Percentiles rank a stretch among this genome's conserved stretches.
Conservation (phyloP, 257 asterid species). For the Capsicum chinense region DNA sequence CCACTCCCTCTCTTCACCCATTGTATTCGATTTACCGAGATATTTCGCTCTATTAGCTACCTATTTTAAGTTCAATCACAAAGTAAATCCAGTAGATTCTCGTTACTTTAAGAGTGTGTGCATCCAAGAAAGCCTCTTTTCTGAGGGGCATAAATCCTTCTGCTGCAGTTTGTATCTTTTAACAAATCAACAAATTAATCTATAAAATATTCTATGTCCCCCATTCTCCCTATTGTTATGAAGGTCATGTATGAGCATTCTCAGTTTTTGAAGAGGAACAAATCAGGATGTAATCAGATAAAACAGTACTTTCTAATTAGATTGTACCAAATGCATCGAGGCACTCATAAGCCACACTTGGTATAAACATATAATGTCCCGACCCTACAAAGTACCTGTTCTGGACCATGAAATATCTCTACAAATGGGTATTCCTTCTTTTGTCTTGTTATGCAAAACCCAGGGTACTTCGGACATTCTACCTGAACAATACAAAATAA, state of each 20-base stretch:
- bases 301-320: background rate
- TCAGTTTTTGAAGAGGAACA: background rate
- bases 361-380: background rate
- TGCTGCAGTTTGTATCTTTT: background rate
- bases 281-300: constrained; percentile 5
- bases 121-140: background rate
- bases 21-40: background rate
- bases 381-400: constrained; percentile 55
- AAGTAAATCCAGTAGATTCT: background rate
- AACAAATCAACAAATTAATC: too few species aligned
- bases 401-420: constrained; percentile 86
- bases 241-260: background rate
- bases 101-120: background rate
- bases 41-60: background rate
- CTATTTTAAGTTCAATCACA: background rate
- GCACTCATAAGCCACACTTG: background rate
- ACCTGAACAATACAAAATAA: constrained; percentile 51
- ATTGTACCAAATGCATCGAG: background rate
- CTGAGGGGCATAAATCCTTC: background rate
- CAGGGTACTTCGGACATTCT: constrained; percentile 95
- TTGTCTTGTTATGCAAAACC: constrained; percentile 92
- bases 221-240: background rate
- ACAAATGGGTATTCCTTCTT: constrained; percentile 87
- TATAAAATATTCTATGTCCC: background rate
- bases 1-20: constrained; percentile 19